A percentile compares a stretch with the other conserved stretches of the same genome.
These are phyloP conservation scores for Stygiomarasmius scandens DNA, from an alignment of 1,284 basidiomycete species.

Conservation along the genomic window DNA sequence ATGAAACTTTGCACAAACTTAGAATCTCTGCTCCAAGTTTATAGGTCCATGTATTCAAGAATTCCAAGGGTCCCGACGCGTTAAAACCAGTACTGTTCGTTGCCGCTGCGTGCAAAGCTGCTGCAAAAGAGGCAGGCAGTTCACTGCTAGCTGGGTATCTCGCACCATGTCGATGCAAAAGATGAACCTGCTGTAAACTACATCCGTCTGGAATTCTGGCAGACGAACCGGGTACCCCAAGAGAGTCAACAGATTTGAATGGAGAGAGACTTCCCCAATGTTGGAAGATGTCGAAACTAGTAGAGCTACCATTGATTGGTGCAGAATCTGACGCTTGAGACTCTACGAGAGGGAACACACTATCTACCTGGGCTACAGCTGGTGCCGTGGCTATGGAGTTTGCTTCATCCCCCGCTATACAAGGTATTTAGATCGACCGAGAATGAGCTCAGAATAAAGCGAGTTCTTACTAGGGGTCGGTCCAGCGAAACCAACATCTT, in stretches of 20 bases:
- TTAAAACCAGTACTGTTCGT: neutral
- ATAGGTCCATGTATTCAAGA: neutral
- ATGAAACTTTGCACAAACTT: no score
- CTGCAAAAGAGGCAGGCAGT: no score
- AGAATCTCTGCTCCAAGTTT: neutral
- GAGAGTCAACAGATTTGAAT: constrained; percentile 57
- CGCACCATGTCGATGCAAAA: neutral
- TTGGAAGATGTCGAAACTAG: constrained; percentile 50
- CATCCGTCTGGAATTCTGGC: neutral
- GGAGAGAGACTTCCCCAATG: constrained; percentile 64
- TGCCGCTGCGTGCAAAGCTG: neutral
- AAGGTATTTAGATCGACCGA: no score
- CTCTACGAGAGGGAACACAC: no score
- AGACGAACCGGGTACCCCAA: constrained; percentile 36
- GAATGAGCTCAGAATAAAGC: no score
- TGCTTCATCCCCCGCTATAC: no score
- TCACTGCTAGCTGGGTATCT: neutral
- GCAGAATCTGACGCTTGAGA: no score
- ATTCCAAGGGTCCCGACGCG: neutral
- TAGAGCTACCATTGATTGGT: no score
- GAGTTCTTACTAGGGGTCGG: no score
- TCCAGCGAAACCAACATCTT: no score
- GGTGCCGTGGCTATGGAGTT: no score
- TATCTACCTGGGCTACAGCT: no score
- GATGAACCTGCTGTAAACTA: neutral